Evolutionary conservation across 2,329 filamentous ascomycete genomes (phyloP), one percentile per base, ranked within the genome.

Genomic region (Fusarium keratoplasticum): DNA sequence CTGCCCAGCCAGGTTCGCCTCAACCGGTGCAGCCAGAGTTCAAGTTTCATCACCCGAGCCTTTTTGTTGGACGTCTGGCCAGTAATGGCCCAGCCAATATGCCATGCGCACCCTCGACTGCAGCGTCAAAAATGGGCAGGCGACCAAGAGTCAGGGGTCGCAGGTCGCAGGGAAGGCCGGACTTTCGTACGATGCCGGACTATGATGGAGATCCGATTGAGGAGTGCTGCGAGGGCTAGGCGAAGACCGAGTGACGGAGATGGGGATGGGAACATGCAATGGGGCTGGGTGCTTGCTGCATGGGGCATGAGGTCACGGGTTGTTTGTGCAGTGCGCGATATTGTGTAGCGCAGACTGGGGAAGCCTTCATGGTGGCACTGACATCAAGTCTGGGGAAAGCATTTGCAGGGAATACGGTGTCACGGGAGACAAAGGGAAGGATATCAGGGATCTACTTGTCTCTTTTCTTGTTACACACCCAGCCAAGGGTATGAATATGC

Each of bases 151-250:
- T 59, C 47, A 69, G 54, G 22, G 76, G 65, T 55, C 69, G 66
- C 50, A 74, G 77, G 67, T 72, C 75, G n/a, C 66, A 66, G n/a
- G 72, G 70, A 33, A 76, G 81, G 57, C 81, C 80, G 20, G 78
- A 82, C 62, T 80, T 83, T 64, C 77, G 81, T 60, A 64, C 78
- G 20, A 73, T 83, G 71, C 81, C 81, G 16, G 72, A 80, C 65
- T 77, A 81, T 61, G 70, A 80, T 16, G 79, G 72, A 20, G 81
- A 83, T 66, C 81, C 81, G 52, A 82, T 83, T 60, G 81, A 83
- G 35, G 79, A 75, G 52, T 69, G 69, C 44, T 73, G 52, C 31
- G 40, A 59, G 71, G 62, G 58, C 38, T 66, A 67, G 63, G 52
- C 35, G 50, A 54, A 27, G 20, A 52, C 27, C 7, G 20, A 27